Conservation (phyloP, 208 protist species). For the Leishmania gerbilli region DNA sequence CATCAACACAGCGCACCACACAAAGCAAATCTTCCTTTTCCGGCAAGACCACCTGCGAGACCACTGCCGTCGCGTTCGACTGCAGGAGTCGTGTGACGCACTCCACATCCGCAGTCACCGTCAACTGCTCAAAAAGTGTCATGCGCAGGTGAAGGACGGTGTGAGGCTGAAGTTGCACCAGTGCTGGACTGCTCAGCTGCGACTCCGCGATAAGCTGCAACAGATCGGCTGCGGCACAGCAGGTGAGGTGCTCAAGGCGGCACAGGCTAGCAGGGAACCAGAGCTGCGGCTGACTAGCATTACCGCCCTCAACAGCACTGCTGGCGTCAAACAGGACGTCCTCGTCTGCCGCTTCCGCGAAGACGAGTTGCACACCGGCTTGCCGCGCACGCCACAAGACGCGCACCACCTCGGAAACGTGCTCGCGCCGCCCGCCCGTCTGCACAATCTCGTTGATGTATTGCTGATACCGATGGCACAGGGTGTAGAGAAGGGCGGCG, state of each 20-base stretch:
- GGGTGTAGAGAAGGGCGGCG: background rate
- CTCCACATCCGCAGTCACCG: background rate
- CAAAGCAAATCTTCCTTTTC: background rate
- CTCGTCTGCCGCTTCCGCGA: background rate
- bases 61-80: background rate
- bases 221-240: slow-evolving; percentile 11
- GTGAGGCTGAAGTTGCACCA: background rate
- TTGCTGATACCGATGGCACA: slow-evolving; percentile 20
- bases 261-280: slow-evolving; percentile 7
- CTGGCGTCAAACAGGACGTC: background rate
- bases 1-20: slow-evolving; percentile 9
- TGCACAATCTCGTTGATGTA: background rate
- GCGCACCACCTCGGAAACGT: slow-evolving; percentile 3
- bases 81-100: slow-evolving; percentile 18
- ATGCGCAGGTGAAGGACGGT: background rate
- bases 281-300: background rate
- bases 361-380: slow-evolving; percentile 8
- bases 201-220: slow-evolving; percentile 14
- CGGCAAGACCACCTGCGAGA: slow-evolving; percentile 21
- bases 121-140: slow-evolving; percentile 10
- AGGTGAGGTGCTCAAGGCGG: background rate
- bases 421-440: background rate
- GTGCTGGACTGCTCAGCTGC: background rate
- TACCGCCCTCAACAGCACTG: background rate
- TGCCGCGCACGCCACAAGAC: slow-evolving; percentile 14